Base-by-base conservation (phyloP, 768 basidiomycete species). In the Pleurotus tuoliensis region DNA sequence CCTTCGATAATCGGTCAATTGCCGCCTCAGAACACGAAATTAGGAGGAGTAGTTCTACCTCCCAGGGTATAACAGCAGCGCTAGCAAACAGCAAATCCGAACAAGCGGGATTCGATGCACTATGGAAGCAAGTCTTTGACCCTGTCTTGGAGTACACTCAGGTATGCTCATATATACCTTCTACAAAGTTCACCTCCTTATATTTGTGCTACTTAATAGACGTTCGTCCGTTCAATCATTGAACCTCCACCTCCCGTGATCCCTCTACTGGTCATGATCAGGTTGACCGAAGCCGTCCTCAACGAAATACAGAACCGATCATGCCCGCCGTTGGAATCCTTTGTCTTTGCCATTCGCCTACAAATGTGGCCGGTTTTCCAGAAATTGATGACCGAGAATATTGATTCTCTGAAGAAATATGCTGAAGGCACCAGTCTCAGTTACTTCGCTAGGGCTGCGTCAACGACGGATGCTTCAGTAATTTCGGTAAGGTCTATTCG, bases 361-460 rank as follows among this genome's bases (percentile, higher is more conserved):
- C 81, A 86, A 62, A 83, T 98, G 78, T 98, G 94, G 93, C 97
- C 96, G 1, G 76, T 89, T 4, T 98, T 96, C 71, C 90, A 95
- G 66, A 95, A 90, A 64, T 81, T 81, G 27, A 90, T 98, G 86
- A 82, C 88, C 20, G 86, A 88, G 16, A 85, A 98, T 61, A 76
- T 88, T 45, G 93, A 95, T 12, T 80, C 84, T 25, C 70, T 98
- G 58, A 94, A 88, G 69, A 90, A 84, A 67, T 69, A 94, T 22
- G 89, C 90, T 1, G 95, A 94, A 62, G 86, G 88, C 12, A 74
- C 83, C 18, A 73, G 75, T 56, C 69, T 73, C 34, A 77, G 87
- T 37, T 86, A 86, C 64, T 86, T 89, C 65, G 81, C 81, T 61
- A 80, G 86, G 53, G 74, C 80, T 6, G 70, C 77, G 4, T 71